These are phyloP conservation scores for Trametes cubensis DNA, from an alignment of 768 basidiomycete genomes.

Conservation along the genomic window DNA sequence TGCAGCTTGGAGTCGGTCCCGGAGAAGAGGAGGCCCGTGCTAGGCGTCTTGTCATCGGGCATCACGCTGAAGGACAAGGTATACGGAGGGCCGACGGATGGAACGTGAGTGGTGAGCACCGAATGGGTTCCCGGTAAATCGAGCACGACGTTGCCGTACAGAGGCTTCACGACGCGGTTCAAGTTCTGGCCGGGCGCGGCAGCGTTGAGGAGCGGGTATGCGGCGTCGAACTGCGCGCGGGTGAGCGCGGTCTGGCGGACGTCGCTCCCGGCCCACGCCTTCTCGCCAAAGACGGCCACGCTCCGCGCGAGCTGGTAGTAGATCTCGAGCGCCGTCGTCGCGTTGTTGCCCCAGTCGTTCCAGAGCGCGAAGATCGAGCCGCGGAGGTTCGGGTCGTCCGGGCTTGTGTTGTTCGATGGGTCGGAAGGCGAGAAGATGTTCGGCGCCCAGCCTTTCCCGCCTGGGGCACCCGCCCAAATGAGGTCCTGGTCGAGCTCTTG, in stretches of 20 bases:
- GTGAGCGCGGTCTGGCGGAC: conserved; percentile 39
- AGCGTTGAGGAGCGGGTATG: conserved; percentile 41
- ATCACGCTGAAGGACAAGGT: conserved; percentile 44
- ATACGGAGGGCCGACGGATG: conserved; percentile 48
- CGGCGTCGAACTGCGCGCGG: conserved; percentile 39
- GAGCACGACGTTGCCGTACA: conserved; percentile 36
- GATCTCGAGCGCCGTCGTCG: conserved; percentile 46
- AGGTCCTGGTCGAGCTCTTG: conserved; percentile 37
- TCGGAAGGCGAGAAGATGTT: conserved; percentile 32
- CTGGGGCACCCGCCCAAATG: conserved; percentile 34
- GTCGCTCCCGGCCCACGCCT: conserved; percentile 46
- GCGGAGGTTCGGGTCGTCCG: conserved; percentile 27
- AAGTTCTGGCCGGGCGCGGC: conserved; percentile 48
- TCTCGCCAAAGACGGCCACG: conserved; percentile 45
- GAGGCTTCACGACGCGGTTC: conserved; percentile 40
- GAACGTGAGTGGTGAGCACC: conserved; percentile 33
- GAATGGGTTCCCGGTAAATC: conserved; percentile 23
- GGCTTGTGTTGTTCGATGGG: conserved; percentile 31
- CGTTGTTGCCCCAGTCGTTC: conserved; percentile 51
- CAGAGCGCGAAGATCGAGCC: conserved; percentile 33
- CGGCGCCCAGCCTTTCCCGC: conserved; percentile 31
- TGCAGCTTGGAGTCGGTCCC: conserved; percentile 42
- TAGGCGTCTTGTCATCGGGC: conserved; percentile 27
- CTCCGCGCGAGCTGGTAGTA: conserved; percentile 47
- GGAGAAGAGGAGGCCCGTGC: conserved; percentile 35